phyloP scores from a whole-genome alignment of 2,329 filamentous ascomycete species.

The Knoxdaviesia capensis region DNA sequence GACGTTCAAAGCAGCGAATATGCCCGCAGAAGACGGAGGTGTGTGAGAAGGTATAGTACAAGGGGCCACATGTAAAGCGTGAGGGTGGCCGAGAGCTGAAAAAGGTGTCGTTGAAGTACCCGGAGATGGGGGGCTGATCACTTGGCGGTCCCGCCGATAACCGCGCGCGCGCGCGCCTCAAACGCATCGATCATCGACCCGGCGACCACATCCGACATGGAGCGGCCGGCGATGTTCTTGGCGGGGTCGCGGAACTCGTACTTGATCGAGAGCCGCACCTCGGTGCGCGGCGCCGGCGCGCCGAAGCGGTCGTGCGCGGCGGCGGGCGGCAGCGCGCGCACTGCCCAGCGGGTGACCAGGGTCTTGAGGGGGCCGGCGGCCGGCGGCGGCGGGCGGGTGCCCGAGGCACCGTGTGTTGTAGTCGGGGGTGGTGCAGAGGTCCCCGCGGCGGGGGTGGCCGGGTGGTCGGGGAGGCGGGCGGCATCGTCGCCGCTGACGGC shows the following conservation, averaged over 20 bases:
- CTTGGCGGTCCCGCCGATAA: constrained; percentile 25
- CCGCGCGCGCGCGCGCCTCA: constrained; percentile 51
- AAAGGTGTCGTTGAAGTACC: no score
- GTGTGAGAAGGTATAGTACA: no score
- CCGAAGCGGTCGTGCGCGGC: constrained; percentile 5
- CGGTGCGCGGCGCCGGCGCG: constrained; percentile 24
- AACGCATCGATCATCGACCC: constrained; percentile 86
- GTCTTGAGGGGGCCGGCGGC: constrained; percentile 36
- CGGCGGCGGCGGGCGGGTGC: constrained; percentile 19
- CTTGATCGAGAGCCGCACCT: constrained; percentile 55
- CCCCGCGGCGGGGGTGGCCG: constrained; percentile 19
- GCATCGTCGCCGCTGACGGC: constrained; percentile 50
- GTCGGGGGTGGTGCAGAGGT: no score
- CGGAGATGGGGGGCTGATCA: no score
- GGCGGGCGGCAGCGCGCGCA: no score
- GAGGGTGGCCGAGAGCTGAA: no score
- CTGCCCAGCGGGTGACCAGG: constrained; percentile 52
- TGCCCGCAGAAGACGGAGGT: no score
- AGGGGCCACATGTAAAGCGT: no score
- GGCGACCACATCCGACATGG: constrained; percentile 68
- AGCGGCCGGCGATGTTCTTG: constrained; percentile 62
- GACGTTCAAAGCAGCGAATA: no score
- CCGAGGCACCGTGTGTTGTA: constrained; percentile 7
- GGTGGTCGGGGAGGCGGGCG: no score
- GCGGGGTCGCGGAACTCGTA: constrained; percentile 82